Base-by-base conservation (phyloP, 345 rosid species). In the Linum trigynum region DNA sequence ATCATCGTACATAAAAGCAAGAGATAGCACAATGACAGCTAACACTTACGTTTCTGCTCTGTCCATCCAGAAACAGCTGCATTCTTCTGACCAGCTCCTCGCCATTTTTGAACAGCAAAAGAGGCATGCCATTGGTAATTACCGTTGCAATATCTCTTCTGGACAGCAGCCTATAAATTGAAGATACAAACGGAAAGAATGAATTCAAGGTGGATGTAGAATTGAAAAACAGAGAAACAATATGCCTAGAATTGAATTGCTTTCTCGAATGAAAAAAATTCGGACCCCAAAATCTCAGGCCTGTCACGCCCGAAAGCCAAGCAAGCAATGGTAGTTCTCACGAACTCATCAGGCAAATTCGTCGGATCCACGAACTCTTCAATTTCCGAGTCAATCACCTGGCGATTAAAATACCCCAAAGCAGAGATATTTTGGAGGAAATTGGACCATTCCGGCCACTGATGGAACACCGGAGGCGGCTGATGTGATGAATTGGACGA, bases 141-240 rank as follows among this genome's bases (percentile, higher is more conserved):
- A 94, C 70, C 61, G 80, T 80, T 76, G 83, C 83, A 3, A 90
- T 72, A 39, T 90, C 96, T 62, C 80, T 82, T 82, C 80, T 81
- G 36, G 96, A 69, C 40, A 94, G 80, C 82, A 75, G 76, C 80
- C 99, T 94, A 23, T 23, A 23, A 23, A 23, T 23, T 23, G 32
- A 58, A 1, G 17, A 35, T 2, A 72, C 36, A 51, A 10, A 35
- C 36, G 16, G 50, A 59, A 2, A 2, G 3, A 45, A 0, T 7
- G 59, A 45, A 65, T 39, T 38, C 56, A 43, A 59, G 60, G 9
- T 38, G 37, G 35, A 67, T 48, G 16, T 50, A 72, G 17, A 39
- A 14, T 45, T 12, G 62, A 65, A 39, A 32, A 62, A 40, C 48
- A 41, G 16, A 38, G 10, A 3, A 35, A 62, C 57, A 38, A 55